phyloP scores from a whole-genome alignment of 2,329 filamentous ascomycete genomes.

The Verticillium albo-atrum region DNA sequence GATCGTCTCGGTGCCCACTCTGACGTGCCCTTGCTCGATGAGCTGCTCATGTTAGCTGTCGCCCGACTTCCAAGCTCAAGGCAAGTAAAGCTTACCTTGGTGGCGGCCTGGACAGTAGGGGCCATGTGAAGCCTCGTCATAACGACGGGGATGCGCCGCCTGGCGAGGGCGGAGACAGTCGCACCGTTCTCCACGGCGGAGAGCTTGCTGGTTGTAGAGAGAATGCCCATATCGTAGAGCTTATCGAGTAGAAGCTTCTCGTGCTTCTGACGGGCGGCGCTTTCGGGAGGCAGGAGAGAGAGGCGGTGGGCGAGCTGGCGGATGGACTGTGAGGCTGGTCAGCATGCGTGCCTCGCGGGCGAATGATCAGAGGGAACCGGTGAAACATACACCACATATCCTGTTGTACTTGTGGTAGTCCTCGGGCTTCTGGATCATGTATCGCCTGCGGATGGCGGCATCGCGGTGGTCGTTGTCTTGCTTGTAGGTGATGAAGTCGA shows the following conservation, averaged over 20 bases:
- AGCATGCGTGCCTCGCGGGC: not conserved
- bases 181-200: constrained; percentile 83
- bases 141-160: constrained; percentile 78
- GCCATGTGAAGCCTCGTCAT: constrained; percentile 92
- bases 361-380: not conserved
- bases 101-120: constrained; percentile 79
- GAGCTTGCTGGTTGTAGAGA: constrained; percentile 71
- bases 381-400: constrained; percentile 59
- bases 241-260: constrained; percentile 88
- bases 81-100: constrained; percentile 36
- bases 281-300: constrained; percentile 74
- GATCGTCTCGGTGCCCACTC: constrained; percentile 84
- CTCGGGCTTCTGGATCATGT: constrained; percentile 84
- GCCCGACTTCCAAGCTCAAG: not conserved
- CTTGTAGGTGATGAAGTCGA: constrained; percentile 94
- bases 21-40: constrained; percentile 90
- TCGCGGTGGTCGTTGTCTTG: constrained; percentile 84
- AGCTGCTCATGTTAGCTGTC: constrained; percentile 34
- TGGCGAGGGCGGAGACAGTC: constrained; percentile 84
- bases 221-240: constrained; percentile 85
- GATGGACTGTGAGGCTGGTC: constrained; percentile 55
- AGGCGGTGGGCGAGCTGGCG: constrained; percentile 87
- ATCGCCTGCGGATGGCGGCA: constrained; percentile 72
- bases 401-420: constrained; percentile 70
- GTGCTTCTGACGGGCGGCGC: constrained; percentile 73